Percentiles rank a stretch among this genome's conserved stretches.
phyloP scores from a whole-genome alignment of 2,329 filamentous ascomycete genomes.

The Harringtonia lauricola region DNA sequence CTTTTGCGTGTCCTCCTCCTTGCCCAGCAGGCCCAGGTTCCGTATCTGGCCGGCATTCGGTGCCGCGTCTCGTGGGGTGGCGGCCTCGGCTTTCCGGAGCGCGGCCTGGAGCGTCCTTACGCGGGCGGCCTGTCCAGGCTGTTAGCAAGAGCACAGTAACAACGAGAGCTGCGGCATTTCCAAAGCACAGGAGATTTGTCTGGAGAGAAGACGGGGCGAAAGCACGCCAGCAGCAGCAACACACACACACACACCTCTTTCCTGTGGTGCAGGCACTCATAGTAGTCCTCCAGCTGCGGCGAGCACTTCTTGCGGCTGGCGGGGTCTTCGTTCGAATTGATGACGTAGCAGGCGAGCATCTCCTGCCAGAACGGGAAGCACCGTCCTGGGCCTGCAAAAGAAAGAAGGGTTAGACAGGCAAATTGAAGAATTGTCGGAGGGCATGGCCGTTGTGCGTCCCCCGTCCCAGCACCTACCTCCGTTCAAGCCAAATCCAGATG shows the following conservation, averaged over 20 bases:
- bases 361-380: constrained; percentile 99
- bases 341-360: constrained; percentile 93
- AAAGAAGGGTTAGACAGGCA: constrained; percentile 2
- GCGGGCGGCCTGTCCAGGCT: constrained; percentile 55
- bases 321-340: constrained; percentile 70
- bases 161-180: too few relatives aligned
- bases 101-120: constrained; percentile 70
- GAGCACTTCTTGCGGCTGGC: constrained; percentile 81
- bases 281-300: constrained; percentile 86
- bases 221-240: constrained; percentile 6
- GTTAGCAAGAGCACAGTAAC: constrained; percentile 1
- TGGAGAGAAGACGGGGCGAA: too few relatives aligned
- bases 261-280: constrained; percentile 96
- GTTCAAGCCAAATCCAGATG: constrained; percentile 72
- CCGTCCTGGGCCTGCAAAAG: constrained; percentile 47
- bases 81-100: constrained; percentile 68
- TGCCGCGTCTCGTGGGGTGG: constrained; percentile 66
- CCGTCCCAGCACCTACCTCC: constrained; percentile 47
- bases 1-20: constrained; percentile 68
- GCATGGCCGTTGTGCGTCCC: too few relatives aligned
- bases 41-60: constrained; percentile 80
- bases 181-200: too few relatives aligned
- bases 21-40: constrained; percentile 72
- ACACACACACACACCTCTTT: constrained; percentile 99
- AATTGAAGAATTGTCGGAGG: not conserved